Base-by-base conservation (phyloP, 208 protist genomes). In the Trypanosoma conorhini region DNA sequence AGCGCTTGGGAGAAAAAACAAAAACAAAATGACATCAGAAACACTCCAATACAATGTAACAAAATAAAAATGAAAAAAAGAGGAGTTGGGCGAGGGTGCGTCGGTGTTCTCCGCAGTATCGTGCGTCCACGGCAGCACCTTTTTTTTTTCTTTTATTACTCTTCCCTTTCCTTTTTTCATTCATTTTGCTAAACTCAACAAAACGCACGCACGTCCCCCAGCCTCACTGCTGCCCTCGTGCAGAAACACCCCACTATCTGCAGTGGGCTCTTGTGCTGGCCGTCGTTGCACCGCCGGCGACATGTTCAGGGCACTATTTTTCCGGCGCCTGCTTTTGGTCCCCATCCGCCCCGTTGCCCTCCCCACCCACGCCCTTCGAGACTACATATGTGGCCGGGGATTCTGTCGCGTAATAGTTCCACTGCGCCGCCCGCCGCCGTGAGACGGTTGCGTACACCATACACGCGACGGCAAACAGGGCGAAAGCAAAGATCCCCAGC, bases 41-140 rank as follows among this genome's bases (percentile, higher is more conserved):
- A 38, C 7, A 38, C 33, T 38, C 7, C 33, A 38, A 7, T 2
- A 38, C 33, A 38, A 38, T 38, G 33, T 38, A 38, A 40, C 60
- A 62, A 28, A 63, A 56, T 28, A 56, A 28, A 81, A 55, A 60
- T 28, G 67, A n/a, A n/a, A n/a, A 68, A 67, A 24, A 26, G 33
- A 38, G 33, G 33, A 38, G 33, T 38, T 38, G 2, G 33, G 33
- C 2, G 2, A 38, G 7, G 2, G 33, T 2, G 33, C 7, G 2
- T 38, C 33, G 7, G 7, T 38, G 33, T 38, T 38, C 33, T 38
- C 33, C 33, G 33, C 33, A 38, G 33, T 7, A 38, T 7, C 33
- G 33, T 7, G 7, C 33, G 33, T 38, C 33, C 33, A 38, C 33
- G 33, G 7, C 33, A 38, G 7, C 33, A 38, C 33, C 33, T n/a